Percentiles rank a stretch among this genome's conserved stretches.
Conservation (phyloP, 2,329 filamentous ascomycete genomes). For the Aspergillus thermomutatus region DNA sequence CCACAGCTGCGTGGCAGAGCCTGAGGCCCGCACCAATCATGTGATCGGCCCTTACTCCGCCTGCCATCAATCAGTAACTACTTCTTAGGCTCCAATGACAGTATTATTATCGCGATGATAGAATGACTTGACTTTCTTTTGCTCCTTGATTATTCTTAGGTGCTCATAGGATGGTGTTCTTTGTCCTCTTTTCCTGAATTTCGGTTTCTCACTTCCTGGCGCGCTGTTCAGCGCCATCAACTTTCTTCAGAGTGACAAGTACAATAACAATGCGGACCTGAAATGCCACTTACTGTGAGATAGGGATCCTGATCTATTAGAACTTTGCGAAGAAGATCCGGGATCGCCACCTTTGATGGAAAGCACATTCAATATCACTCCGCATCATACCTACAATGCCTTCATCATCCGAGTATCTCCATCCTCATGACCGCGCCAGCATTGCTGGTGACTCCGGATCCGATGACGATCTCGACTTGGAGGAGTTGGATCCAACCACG, state of each 20-base stretch:
- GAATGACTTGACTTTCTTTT: neutral
- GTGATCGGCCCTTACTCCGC: slow-evolving; percentile 16
- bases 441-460: slow-evolving; percentile 35
- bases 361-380: neutral
- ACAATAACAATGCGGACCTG: slow-evolving; percentile 15
- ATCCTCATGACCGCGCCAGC: slow-evolving; percentile 30
- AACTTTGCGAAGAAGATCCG: neutral
- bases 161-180: neutral
- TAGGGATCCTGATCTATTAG: neutral
- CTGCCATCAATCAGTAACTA: slow-evolving; percentile 8
- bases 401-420: slow-evolving; percentile 35
- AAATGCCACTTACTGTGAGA: slow-evolving; percentile 9
- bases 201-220: neutral
- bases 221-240: neutral
- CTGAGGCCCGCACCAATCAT: slow-evolving; percentile 10
- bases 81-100: slow-evolving; percentile 18
- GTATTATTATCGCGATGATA: slow-evolving; percentile 1
- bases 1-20: slow-evolving; percentile 1
- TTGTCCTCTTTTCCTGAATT: neutral
- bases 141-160: neutral
- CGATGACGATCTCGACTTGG: slow-evolving; percentile 44
- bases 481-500: slow-evolving; percentile 44
- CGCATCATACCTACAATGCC: slow-evolving; percentile 25
- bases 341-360: neutral
- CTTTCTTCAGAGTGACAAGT: neutral